These are phyloP conservation scores for Aspergillus hortae DNA, from an alignment of 2,329 filamentous ascomycete genomes.

Conservation along the genomic window DNA sequence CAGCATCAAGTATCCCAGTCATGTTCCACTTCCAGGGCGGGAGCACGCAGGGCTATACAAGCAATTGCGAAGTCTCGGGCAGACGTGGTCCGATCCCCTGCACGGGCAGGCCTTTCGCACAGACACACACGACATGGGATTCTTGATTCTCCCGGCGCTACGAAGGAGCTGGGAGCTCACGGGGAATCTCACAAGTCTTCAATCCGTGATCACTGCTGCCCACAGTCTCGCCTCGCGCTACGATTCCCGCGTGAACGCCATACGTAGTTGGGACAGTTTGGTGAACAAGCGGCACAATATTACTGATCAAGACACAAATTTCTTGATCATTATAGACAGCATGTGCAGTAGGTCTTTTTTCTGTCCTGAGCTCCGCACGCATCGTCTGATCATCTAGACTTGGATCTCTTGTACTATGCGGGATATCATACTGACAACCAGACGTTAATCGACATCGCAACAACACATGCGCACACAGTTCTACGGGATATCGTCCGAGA, in stretches of 20 bases:
- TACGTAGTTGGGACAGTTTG: slow-evolving; percentile 28
- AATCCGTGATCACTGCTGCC: slow-evolving; percentile 13
- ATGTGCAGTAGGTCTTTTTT: slow-evolving; percentile 3
- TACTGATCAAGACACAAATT: slow-evolving; percentile 1
- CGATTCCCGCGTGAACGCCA: slow-evolving; percentile 35
- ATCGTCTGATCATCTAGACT: slow-evolving; percentile 7
- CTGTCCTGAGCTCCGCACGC: neutral
- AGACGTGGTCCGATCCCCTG: slow-evolving; percentile 14
- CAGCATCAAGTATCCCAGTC: slow-evolving; percentile 8
- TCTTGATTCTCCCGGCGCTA: slow-evolving; percentile 50
- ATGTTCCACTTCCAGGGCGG: neutral
- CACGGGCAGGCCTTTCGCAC: slow-evolving; percentile 32
- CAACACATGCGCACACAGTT: slow-evolving; percentile 15
- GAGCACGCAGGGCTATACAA: neutral
- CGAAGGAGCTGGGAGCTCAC: slow-evolving; percentile 48
- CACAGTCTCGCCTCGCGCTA: slow-evolving; percentile 31
- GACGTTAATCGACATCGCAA: slow-evolving; percentile 26
- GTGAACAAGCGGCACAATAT: slow-evolving; percentile 1
- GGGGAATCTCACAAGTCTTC: slow-evolving; percentile 8
- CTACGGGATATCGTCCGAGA: slow-evolving; percentile 11
- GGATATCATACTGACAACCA: slow-evolving; percentile 22
- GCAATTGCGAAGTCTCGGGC: slow-evolving; percentile 9
- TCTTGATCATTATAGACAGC: slow-evolving; percentile 11
- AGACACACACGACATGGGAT: slow-evolving; percentile 54
- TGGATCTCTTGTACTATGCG: slow-evolving; percentile 40